These are phyloP conservation scores for Gossypium longicalyx DNA, from an alignment of 345 rosid genomes.

Conservation along the genomic window DNA sequence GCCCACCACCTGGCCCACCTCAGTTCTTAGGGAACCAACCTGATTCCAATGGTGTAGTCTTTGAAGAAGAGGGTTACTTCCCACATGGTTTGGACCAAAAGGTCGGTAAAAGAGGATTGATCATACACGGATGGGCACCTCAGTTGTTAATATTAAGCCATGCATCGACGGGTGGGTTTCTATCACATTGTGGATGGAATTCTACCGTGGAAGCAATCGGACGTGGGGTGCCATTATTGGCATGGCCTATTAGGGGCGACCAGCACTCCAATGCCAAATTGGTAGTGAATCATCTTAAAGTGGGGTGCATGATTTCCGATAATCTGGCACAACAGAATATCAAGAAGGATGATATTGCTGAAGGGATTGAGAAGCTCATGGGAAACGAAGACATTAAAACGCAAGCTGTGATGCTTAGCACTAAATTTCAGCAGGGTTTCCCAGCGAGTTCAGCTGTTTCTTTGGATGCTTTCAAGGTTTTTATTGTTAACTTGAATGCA, in stretches of 20 bases:
- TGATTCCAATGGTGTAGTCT: not conserved
- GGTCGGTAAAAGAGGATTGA: conserved; percentile 16
- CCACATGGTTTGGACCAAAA: conserved; percentile 17
- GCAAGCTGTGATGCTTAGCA: conserved; percentile 17
- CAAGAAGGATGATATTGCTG: conserved; percentile 19
- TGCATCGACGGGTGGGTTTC: conserved; percentile 38
- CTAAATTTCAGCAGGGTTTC: conserved; percentile 18
- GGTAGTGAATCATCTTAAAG: conserved; percentile 31
- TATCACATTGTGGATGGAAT: conserved; percentile 62
- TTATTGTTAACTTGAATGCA: not conserved
- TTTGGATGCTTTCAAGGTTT: conserved; percentile 17
- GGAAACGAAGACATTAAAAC: conserved; percentile 17
- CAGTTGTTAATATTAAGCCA: conserved; percentile 17
- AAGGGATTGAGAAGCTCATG: conserved; percentile 35
- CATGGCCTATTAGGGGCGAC: conserved; percentile 56
- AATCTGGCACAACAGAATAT: conserved; percentile 22
- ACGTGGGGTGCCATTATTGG: conserved; percentile 40
- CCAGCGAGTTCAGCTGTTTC: conserved; percentile 25
- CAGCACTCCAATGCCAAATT: conserved; percentile 42
- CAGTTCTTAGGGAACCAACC: not conserved
- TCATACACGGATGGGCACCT: conserved; percentile 22
- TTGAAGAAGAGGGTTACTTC: conserved; percentile 13
- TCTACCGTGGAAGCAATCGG: conserved; percentile 50
- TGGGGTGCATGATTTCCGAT: conserved; percentile 28
- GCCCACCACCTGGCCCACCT: conserved; percentile 8